These are phyloP conservation scores for Didymella lethalis DNA, from an alignment of 2,329 filamentous ascomycete species.

Conservation along the genomic window DNA sequence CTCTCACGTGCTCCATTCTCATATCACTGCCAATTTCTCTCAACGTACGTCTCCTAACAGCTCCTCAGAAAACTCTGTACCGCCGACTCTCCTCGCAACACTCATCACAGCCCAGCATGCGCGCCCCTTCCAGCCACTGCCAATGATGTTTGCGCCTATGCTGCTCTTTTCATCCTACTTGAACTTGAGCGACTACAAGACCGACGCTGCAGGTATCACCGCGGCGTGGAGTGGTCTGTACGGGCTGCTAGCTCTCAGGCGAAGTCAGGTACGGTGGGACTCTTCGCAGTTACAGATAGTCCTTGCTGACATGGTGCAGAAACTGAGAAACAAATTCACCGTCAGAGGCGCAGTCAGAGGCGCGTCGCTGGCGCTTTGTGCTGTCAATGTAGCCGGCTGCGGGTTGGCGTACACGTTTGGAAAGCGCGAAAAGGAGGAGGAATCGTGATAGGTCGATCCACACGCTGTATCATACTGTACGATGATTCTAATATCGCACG, in stretches of 20 bases:
- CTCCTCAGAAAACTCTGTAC: conserved; percentile 66
- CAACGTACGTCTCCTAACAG: conserved; percentile 14
- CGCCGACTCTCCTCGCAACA: conserved; percentile 70
- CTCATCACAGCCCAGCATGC: conserved; percentile 71
- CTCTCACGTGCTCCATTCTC: conserved; percentile 30
- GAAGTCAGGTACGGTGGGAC: conserved; percentile 55
- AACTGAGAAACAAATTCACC: conserved; percentile 58
- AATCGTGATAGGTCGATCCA: conserved; percentile 11
- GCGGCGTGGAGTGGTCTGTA: conserved; percentile 72
- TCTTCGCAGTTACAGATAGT: too few relatives aligned
- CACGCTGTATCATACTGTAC: conserved; percentile 16
- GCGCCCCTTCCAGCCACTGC: conserved; percentile 70
- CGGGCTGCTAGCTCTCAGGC: conserved; percentile 66
- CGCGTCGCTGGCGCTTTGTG: conserved; percentile 60
- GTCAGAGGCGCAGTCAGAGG: conserved; percentile 62
- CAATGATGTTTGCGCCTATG: conserved; percentile 72
- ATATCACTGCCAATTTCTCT: background rate
- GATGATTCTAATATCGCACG: background rate
- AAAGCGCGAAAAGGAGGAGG: conserved; percentile 50
- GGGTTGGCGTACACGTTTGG: conserved; percentile 63
- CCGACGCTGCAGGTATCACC: conserved; percentile 69
- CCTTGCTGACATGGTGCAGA: conserved; percentile 30
- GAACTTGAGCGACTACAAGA: conserved; percentile 68
- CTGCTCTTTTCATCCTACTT: conserved; percentile 72
- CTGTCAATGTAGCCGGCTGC: conserved; percentile 59